phyloP scores from a whole-genome alignment of 768 basidiomycete species.

The Infundibulicybe gibba region DNA sequence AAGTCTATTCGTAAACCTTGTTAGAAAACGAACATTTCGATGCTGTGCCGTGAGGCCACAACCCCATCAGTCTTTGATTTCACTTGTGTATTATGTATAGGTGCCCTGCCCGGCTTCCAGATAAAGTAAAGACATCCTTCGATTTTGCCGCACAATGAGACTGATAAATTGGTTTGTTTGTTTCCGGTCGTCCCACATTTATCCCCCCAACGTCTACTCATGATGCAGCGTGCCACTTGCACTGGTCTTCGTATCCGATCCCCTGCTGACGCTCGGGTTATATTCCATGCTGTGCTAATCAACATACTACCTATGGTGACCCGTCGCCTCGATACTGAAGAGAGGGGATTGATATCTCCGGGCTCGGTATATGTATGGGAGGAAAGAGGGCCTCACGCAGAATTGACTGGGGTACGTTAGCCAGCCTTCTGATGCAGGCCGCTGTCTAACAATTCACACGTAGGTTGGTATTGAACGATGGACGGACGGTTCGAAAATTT shows the following conservation, averaged over 20 bases:
- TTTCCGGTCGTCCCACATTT: conserved; percentile 11
- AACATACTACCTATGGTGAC: conserved; percentile 76
- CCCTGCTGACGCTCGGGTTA: conserved; percentile 48
- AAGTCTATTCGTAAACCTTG: conserved; percentile 43
- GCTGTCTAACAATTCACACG: conserved; percentile 6
- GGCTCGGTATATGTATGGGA: conserved; percentile 86
- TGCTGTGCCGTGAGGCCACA: conserved; percentile 31
- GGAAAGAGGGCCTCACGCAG: conserved; percentile 70
- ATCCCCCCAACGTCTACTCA: conserved; percentile 8
- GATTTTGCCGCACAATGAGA: conserved; percentile 14
- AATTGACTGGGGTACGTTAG: conserved; percentile 62
- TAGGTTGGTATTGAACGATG: conserved; percentile 80
- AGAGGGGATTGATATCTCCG: conserved; percentile 65
- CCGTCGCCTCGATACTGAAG: conserved; percentile 71
- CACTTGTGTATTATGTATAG: conserved; percentile 20
- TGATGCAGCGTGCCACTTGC: conserved; percentile 50
- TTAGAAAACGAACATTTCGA: conserved; percentile 19
- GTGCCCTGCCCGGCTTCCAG: conserved; percentile 23
- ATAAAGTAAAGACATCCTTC: conserved; percentile 26
- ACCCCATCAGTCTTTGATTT: conserved; percentile 37
- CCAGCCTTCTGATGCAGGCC: neutral
- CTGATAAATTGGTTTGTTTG: conserved; percentile 7
- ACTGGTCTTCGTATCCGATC: conserved; percentile 49
- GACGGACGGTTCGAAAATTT: conserved; percentile 59
- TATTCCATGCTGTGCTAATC: conserved; percentile 72